Base-by-base conservation (phyloP, 495 filamentous ascomycete genomes). In the Daldinia caldariorum region DNA sequence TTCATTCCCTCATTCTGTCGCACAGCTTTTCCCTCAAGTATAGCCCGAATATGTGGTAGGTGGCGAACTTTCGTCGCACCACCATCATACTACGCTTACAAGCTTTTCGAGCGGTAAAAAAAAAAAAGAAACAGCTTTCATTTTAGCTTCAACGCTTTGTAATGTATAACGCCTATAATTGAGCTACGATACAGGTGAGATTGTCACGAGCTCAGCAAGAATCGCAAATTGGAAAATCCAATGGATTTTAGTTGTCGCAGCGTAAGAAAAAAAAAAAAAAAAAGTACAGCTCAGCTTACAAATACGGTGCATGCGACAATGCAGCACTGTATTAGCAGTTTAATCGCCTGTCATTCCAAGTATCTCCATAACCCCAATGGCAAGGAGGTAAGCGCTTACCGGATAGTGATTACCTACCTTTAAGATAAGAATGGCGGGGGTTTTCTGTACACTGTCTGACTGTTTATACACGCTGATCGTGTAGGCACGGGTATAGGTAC, bases 51-150 rank as follows among this genome's bases (percentile, higher is more conserved):
- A 41, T 43, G 37, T 43, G 1, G 22, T 29, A 16, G 34, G 69
- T 72, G 69, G 69, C 64, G 64, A 72, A 63, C 55, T 56, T 53
- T 53, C 22, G 51, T 72, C 69, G 69, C 64, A 72, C 69, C 69
- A 72, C 69, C 57, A 72, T 72, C 69, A 68, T 38, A 61, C 61
- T 65, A 72, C 64, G 41, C 50, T 65, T 41, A 50, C 47, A 61
- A 68, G 50, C 63, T 56, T 22, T 9, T 26, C 43, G 4, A 29
- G 51, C 35, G 53, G 26, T 62, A 66, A 31, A 62, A 16, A 43
- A 54, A 22, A 71, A 51, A 13, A 26, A 32, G 31, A 53, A 32
- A 32, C 14, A 67, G 53, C 41, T 39, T 51, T 64, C 34, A 32
- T 26, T 34, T 71, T 63, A 67, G 64, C 64, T 62, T 68, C 43